Percentiles rank a stretch among this genome's conserved stretches.
Conservation (phyloP, 345 rosid genomes). For the Eucalyptus grandis region DNA sequence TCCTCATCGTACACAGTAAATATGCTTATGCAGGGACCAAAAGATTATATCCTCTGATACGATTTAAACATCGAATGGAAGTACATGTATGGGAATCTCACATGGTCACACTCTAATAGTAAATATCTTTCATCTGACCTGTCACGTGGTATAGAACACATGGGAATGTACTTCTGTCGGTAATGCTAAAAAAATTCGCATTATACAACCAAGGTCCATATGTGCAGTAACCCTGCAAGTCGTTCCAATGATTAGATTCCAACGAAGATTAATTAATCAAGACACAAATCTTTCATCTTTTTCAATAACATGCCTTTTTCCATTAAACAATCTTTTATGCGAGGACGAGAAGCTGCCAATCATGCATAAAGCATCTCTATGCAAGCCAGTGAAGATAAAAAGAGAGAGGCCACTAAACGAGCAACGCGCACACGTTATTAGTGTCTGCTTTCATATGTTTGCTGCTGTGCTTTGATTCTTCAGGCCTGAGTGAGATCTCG, state of each 20-base stretch:
- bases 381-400: not conserved
- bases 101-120: not conserved
- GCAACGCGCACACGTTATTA: not conserved
- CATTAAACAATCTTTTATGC: not conserved
- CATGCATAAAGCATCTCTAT: not conserved
- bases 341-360: not conserved
- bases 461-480: not conserved
- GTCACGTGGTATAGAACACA: not conserved
- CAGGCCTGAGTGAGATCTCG: not conserved
- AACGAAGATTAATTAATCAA: not conserved
- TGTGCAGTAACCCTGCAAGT: not conserved
- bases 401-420: not conserved
- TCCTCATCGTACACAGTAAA: not conserved
- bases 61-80: not conserved
- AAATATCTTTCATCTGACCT: not conserved
- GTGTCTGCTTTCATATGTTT: not conserved
- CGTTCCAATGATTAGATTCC: not conserved
- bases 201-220: not conserved
- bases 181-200: not conserved
- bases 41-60: not conserved
- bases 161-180: not conserved
- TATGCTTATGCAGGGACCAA: not conserved
- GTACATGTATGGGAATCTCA: not conserved
- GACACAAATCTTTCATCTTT: not conserved
- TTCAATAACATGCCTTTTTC: not conserved